Base-by-base conservation (phyloP, 306 rosid species). In the Cicer judaicum region DNA sequence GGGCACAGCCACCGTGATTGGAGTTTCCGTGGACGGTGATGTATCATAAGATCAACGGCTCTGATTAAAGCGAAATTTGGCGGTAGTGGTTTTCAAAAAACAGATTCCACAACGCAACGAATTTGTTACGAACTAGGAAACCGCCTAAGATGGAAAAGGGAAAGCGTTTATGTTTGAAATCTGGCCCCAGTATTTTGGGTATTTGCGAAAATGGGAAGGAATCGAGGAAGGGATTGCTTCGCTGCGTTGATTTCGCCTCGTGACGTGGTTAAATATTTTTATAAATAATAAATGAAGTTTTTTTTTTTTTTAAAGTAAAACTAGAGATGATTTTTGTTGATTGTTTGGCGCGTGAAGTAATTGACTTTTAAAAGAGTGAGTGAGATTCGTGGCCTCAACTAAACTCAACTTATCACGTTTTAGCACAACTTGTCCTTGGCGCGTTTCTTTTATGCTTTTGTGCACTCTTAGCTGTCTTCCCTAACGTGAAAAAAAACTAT, bases 211-310 rank as follows among this genome's bases (percentile, higher is more conserved):
- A 49, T 11, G 18, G 70, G 64, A 42, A 5, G 16, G 38, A 52
- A 40, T 6, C 43, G 7, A 54, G 49, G 9, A 63, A 44, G 1
- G 36, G 56, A 56, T 82, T 79, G 63, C 82, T 82, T 80, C n/a
- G 47, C 78, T 76, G 84, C 92, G 90, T 84, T 62, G 78, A 89
- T 78, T 46, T 61, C 79, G 88, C 82, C 78, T 15, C 70, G 34
- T 76, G 74, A 73, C 70, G 72, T 63, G 80, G 63, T 44, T 62
- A 53, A 81, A 24, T 65, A 0, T 60, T 21, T 59, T 59, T 12
- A 5, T 41, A 41, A 50, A 77, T 19, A 21, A 21, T 68, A 61
- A 44, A 1, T 7, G 24, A 18, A 38, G 14, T 11, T 71, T n/a
- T 10, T 8, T 72, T 38, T 56, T 24, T 24, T 1, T 6, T 21